phyloP scores from a whole-genome alignment of 345 rosid genomes.

The Populus simonii region DNA sequence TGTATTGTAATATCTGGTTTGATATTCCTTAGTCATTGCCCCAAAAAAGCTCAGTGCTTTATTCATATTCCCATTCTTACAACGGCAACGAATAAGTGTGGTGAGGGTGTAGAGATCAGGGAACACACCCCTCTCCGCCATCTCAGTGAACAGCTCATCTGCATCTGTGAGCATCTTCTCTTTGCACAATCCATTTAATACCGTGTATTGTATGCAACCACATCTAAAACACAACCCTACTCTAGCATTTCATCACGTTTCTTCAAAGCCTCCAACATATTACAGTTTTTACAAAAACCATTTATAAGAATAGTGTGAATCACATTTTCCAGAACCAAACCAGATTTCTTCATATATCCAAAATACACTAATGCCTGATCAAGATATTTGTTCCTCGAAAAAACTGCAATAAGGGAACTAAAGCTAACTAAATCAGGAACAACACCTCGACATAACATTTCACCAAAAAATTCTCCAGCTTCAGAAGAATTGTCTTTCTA shows the following conservation, averaged over 20 bases:
- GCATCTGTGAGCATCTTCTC: slow-evolving; percentile 64
- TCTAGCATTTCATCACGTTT: slow-evolving; percentile 64
- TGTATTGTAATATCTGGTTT: slow-evolving; percentile 71
- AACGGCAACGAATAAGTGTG: slow-evolving; percentile 66
- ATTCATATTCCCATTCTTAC: slow-evolving; percentile 69
- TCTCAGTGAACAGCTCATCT: slow-evolving; percentile 57
- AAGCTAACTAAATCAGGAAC: slow-evolving; percentile 71
- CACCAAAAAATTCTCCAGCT: slow-evolving; percentile 49
- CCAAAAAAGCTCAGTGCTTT: slow-evolving; percentile 51
- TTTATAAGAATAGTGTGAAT: slow-evolving; percentile 71
- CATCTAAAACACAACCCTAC: slow-evolving; percentile 70
- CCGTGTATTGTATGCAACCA: slow-evolving; percentile 60
- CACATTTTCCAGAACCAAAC: slow-evolving; percentile 64
- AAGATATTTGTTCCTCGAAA: slow-evolving; percentile 46
- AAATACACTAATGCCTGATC: slow-evolving; percentile 54
- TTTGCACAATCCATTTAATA: slow-evolving; percentile 74
- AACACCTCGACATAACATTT: slow-evolving; percentile 46
- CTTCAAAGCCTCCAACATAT: slow-evolving; percentile 53
- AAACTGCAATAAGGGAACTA: slow-evolving; percentile 51
- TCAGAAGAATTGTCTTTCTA: slow-evolving; percentile 47
- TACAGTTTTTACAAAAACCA: slow-evolving; percentile 63
- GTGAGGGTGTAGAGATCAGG: slow-evolving; percentile 76
- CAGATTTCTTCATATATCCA: slow-evolving; percentile 44
- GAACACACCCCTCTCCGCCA: slow-evolving; percentile 55
- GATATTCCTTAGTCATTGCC: slow-evolving; percentile 55